These are phyloP conservation scores for Westerdykella aurantiaca DNA, from an alignment of 2,329 filamentous ascomycete genomes.

Conservation along the genomic window DNA sequence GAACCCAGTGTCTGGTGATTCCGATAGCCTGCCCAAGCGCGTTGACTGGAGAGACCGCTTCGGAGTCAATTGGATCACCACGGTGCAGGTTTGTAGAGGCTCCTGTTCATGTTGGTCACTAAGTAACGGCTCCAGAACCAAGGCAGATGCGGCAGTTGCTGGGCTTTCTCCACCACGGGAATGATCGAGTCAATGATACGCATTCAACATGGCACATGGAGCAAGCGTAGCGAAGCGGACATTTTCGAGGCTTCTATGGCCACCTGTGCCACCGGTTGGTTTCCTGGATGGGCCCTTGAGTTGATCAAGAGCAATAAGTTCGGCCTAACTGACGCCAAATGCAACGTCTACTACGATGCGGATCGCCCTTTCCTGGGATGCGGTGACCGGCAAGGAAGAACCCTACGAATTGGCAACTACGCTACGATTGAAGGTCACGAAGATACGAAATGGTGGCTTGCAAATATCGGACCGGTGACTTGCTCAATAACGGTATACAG, in stretches of 20 bases:
- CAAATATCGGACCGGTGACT: not conserved
- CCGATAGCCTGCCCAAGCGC: not conserved
- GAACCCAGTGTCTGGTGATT: not conserved
- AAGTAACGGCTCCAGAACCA: not conserved
- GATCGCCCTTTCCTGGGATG: not conserved
- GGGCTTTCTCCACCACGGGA: not conserved
- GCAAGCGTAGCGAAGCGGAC: not conserved
- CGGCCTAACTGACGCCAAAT: not conserved
- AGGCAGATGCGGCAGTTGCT: not conserved
- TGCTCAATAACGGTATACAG: not conserved
- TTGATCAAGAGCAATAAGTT: not conserved
- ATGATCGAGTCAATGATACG: not conserved
- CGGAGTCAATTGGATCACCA: not conserved
- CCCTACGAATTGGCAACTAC: not conserved
- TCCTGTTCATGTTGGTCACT: not conserved
- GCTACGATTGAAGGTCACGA: not conserved
- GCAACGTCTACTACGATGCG: not conserved
- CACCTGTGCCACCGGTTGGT: not conserved
- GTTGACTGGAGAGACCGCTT: slow-evolving; percentile 1
- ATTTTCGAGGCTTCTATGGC: not conserved
- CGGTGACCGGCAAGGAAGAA: not conserved
- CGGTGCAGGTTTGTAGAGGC: not conserved
- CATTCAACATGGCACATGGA: not conserved
- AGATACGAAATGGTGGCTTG: not conserved
- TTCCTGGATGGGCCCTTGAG: not conserved